Percentiles rank a stretch among this genome's conserved stretches.
Conservation (phyloP, 495 filamentous ascomycete species). For the Immersiella caudata region DNA sequence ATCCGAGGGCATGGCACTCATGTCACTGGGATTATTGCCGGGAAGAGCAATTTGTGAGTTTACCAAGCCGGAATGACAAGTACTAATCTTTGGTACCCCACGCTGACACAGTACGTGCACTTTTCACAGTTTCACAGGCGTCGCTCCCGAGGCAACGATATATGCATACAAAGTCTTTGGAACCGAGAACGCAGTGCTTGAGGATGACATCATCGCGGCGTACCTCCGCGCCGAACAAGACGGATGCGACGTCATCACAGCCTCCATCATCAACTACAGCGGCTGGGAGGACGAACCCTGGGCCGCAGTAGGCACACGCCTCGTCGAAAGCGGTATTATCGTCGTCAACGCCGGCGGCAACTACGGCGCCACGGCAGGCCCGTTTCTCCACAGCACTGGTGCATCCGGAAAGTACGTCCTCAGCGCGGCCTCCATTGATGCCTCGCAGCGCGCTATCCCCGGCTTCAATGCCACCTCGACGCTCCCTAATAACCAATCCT, state of each 20-base stretch:
- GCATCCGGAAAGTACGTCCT: constrained; percentile 34
- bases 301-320: constrained; percentile 38
- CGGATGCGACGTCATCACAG: constrained; percentile 47
- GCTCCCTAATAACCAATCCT: too few relatives aligned
- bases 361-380: constrained; percentile 38
- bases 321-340: constrained; percentile 44
- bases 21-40: constrained; percentile 48
- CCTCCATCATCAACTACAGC: constrained; percentile 39
- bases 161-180: constrained; percentile 48
- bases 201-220: constrained; percentile 42
- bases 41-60: too few relatives aligned
- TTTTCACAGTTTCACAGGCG: constrained; percentile 44
- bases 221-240: constrained; percentile 47
- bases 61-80: too few relatives aligned
- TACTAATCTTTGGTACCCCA: too few relatives aligned
- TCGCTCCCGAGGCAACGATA: constrained; percentile 51
- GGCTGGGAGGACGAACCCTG: constrained; percentile 44
- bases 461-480: too few relatives aligned
- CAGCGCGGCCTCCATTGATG: constrained; percentile 26
- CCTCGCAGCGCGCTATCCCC: background rate
- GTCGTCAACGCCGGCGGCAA: constrained; percentile 47
- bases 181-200: constrained; percentile 27
- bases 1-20: constrained; percentile 44
- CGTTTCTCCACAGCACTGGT: constrained; percentile 37
- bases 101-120: too few relatives aligned